Evolutionary conservation across 2,329 filamentous ascomycete species (phyloP), one percentile per base, ranked within the genome.

Genomic region (Diplodia sapinea): DNA sequence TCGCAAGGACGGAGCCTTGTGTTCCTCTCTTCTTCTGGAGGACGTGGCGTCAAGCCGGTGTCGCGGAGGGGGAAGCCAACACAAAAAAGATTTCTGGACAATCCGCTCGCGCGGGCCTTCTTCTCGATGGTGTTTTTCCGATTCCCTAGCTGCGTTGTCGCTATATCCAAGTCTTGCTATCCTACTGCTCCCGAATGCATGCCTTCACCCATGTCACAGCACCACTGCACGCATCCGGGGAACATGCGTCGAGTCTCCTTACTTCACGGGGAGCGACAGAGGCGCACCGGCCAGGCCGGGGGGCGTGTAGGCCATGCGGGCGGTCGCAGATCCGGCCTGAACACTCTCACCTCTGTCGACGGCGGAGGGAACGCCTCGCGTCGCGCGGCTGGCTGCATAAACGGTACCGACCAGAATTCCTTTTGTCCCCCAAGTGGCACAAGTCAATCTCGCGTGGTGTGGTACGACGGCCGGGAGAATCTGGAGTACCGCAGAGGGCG

Each of bases 21-120:
- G 15, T 59, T 4, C 26, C 57, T 33, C 26, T 61, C 38, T 61
- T 23, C 26, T 49, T 29, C 56, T 40, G 57, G 57, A 50, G 38
- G 57, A 63, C 57, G 49, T 49, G 40, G 57, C 57, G 57, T 23
- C 33, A 49, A 49, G 59, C 59, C 50, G 59, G 20, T 33, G 33
- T 63, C 23, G 57, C 47, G 57, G 47, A 51, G 59, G 59, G 40
- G 59, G 50, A 31, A 63, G 43, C 59, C 59, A 49, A 63, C 59
- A 52, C 55, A 47, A 62, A 62, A 62, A 67, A 67, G 65, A 62
- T 52, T 33, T 67, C 47, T 63, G 59, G 59, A 63, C 31, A 76
- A 76, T 74, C 77, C 75, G 78, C 78, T 78, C 78, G 71, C 78
- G 77, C 78, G 77, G 78, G 74, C 72, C 70, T 75, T 68, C 73